Evolutionary conservation across 2,329 filamentous ascomycete species (phyloP).

Genomic region (Fusarium sp.): DNA sequence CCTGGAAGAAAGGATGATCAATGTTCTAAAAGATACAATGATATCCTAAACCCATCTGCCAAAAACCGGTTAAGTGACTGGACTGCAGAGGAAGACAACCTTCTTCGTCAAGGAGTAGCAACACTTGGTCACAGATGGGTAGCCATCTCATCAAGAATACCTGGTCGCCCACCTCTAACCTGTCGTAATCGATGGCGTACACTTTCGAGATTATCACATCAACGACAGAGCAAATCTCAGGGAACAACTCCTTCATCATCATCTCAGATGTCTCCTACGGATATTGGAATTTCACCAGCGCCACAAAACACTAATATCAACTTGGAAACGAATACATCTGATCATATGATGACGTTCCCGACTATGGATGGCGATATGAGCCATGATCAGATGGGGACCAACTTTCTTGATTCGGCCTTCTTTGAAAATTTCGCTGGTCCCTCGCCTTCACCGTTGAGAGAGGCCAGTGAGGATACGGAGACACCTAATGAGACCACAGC

Average conservation of each 20-base stretch:
- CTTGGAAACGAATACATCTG: background rate
- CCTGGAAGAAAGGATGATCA: slow-evolving; percentile 48
- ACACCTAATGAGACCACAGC: background rate
- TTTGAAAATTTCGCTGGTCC: slow-evolving; percentile 38
- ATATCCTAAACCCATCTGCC: slow-evolving; percentile 45
- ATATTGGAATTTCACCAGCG: slow-evolving; percentile 33
- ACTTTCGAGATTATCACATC: slow-evolving; percentile 25
- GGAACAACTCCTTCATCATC: slow-evolving; percentile 36
- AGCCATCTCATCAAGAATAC: slow-evolving; percentile 43
- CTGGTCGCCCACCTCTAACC: slow-evolving; percentile 45
- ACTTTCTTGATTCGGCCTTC: slow-evolving; percentile 37
- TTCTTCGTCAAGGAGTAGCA: slow-evolving; percentile 42
- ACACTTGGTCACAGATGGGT: slow-evolving; percentile 46
- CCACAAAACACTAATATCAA: slow-evolving; percentile 10
- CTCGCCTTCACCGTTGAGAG: slow-evolving; percentile 23
- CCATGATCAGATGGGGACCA: slow-evolving; percentile 20
- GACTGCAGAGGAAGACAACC: slow-evolving; percentile 43
- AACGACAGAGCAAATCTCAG: slow-evolving; percentile 30
- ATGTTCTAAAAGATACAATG: slow-evolving; percentile 47
- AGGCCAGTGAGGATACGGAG: slow-evolving; percentile 21
- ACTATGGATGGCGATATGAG: slow-evolving; percentile 16
- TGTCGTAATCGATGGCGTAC: slow-evolving; percentile 47
- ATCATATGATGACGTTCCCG: slow-evolving; percentile 23
- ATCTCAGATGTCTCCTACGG: slow-evolving; percentile 35
- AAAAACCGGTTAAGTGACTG: slow-evolving; percentile 44